Percentiles rank a stretch among this genome's conserved stretches.
These are phyloP conservation scores for Pyrenochaeta sp. DNA, from an alignment of 2,329 filamentous ascomycete genomes.

Conservation along the genomic window DNA sequence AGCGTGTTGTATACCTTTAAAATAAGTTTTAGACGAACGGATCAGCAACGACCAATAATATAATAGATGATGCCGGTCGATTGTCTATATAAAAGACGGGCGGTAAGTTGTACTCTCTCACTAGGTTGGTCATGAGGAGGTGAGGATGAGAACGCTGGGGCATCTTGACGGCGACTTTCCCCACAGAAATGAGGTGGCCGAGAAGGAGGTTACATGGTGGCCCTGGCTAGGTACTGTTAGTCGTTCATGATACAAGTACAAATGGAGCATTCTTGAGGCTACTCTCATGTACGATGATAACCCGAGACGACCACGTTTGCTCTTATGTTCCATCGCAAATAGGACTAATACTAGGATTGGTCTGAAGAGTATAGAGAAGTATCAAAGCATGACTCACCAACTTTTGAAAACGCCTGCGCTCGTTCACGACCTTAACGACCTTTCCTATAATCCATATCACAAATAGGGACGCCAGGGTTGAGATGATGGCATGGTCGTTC, in stretches of 20 bases:
- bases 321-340: too few species aligned
- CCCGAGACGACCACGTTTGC: too few species aligned
- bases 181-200: constrained; percentile 47
- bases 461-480: constrained; percentile 13
- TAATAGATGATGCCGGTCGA: constrained; percentile 43
- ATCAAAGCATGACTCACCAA: constrained; percentile 9
- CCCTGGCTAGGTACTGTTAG: constrained; percentile 35
- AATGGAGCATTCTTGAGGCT: too few species aligned
- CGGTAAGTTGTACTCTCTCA: constrained; percentile 44
- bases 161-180: constrained; percentile 40
- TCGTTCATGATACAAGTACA: too few species aligned
- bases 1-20: neutral
- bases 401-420: constrained; percentile 15
- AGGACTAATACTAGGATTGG: neutral
- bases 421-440: constrained; percentile 1
- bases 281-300: too few species aligned
- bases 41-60: constrained; percentile 43
- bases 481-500: constrained; percentile 12
- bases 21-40: constrained; percentile 16
- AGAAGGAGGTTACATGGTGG: constrained; percentile 48
- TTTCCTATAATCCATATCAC: constrained; percentile 12
- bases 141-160: constrained; percentile 50
- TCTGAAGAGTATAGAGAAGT: neutral
- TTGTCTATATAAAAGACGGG: constrained; percentile 52
- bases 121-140: constrained; percentile 8